These are phyloP conservation scores for Drechslerella stenobrocha DNA, from an alignment of 2,329 filamentous ascomycete species.

Conservation along the genomic window DNA sequence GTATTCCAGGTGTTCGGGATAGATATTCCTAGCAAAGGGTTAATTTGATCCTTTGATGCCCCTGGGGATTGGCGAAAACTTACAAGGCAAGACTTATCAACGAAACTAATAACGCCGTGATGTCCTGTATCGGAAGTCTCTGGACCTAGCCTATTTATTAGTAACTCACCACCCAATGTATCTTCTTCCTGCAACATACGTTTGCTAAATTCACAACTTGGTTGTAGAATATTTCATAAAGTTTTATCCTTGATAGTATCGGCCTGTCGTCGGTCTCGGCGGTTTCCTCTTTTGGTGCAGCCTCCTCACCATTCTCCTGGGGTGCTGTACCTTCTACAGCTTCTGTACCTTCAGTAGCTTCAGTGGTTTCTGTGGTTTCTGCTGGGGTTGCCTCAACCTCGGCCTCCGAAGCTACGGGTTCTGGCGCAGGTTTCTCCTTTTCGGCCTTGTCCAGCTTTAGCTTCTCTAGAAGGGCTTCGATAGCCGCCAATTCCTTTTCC, in stretches of 20 bases:
- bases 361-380: neutral
- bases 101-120: slow-evolving; percentile 89
- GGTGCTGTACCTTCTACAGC: neutral
- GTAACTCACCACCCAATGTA: slow-evolving; percentile 34
- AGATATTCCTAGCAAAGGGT: slow-evolving; percentile 69
- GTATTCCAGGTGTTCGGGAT: slow-evolving; percentile 79
- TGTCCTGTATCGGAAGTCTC: slow-evolving; percentile 89
- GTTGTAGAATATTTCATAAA: slow-evolving; percentile 96
- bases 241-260: slow-evolving; percentile 55
- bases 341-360: too few species aligned
- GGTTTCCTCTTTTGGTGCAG: slow-evolving; percentile 49
- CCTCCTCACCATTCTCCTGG: slow-evolving; percentile 53
- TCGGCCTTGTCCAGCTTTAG: slow-evolving; percentile 68
- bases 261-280: slow-evolving; percentile 56
- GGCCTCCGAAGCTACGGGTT: slow-evolving; percentile 54
- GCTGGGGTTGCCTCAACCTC: slow-evolving; percentile 14
- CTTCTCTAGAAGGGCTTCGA: slow-evolving; percentile 75
- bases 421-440: slow-evolving; percentile 55
- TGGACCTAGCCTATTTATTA: slow-evolving; percentile 64
- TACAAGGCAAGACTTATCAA: slow-evolving; percentile 83
- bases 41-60: slow-evolving; percentile 50
- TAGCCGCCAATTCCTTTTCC: slow-evolving; percentile 80
- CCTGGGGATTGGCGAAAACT: slow-evolving; percentile 51
- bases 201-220: slow-evolving; percentile 90
- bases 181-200: slow-evolving; percentile 8